phyloP scores from a whole-genome alignment of 306 rosid genomes.

The Hippophae tibetana region DNA sequence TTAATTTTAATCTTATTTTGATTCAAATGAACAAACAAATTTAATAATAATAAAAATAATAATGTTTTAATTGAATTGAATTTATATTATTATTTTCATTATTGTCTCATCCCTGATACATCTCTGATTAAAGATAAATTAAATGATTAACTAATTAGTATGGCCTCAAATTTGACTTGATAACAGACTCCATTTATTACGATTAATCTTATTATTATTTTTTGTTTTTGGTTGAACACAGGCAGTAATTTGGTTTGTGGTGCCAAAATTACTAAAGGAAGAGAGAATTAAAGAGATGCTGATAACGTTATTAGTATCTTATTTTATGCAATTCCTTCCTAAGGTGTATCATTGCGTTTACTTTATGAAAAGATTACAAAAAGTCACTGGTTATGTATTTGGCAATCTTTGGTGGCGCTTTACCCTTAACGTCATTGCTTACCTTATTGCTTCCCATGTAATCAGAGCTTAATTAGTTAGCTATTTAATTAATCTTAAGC shows the following conservation, averaged over 20 bases:
- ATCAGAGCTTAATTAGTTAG: background rate
- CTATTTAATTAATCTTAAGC: background rate
- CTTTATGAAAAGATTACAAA: conserved; percentile 24
- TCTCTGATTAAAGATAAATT: too few species aligned
- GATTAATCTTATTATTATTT: too few species aligned
- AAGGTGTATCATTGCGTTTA: conserved; percentile 25
- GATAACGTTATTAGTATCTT: conserved; percentile 18
- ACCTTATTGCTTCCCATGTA: conserved; percentile 30
- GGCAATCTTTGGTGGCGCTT: conserved; percentile 35
- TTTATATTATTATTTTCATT: too few species aligned
- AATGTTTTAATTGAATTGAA: too few species aligned
- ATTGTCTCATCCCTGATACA: too few species aligned
- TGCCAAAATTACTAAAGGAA: conserved; percentile 23
- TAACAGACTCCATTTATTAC: too few species aligned
- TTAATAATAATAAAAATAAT: too few species aligned
- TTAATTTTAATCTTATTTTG: too few species aligned
- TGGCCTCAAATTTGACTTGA: too few species aligned
- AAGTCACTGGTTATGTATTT: conserved; percentile 33
- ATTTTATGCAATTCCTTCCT: conserved; percentile 24
- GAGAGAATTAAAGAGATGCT: conserved; percentile 12
- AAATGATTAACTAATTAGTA: too few species aligned
- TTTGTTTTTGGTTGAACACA: background rate
- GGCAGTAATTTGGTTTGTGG: conserved; percentile 21
- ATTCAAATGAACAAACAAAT: too few species aligned
- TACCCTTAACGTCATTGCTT: conserved; percentile 25